Conservation (phyloP, 805 yeast species). For the Debaryomyces maramus region DNA sequence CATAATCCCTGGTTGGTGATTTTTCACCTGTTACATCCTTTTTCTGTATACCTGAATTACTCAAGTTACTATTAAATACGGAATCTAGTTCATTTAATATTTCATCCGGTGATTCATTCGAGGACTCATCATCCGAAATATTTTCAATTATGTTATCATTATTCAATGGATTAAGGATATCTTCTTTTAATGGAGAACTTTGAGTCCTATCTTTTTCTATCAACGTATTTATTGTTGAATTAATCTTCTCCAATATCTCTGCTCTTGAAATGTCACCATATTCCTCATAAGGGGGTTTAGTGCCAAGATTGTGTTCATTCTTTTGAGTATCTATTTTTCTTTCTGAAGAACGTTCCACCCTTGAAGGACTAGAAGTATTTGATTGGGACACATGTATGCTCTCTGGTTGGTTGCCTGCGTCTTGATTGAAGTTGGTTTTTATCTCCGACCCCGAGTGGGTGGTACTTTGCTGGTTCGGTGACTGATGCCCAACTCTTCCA, state of each 20-base stretch:
- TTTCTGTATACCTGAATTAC: neutral
- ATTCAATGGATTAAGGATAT: neutral
- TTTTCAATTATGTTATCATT: neutral
- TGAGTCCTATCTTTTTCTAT: slow-evolving; percentile 9
- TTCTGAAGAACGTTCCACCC: too few species aligned
- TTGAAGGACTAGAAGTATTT: too few species aligned
- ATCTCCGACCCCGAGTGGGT: neutral
- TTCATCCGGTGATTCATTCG: slow-evolving; percentile 18
- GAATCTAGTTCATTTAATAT: slow-evolving; percentile 20
- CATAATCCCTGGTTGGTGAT: neutral
- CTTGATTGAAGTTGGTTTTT: neutral
- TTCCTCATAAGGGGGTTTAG: neutral
- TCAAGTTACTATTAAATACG: slow-evolving; percentile 7
- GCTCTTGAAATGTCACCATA: slow-evolving; percentile 14
- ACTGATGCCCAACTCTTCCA: neutral
- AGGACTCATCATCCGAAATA: slow-evolving; percentile 7
- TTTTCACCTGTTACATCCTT: neutral
- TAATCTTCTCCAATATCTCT: slow-evolving; percentile 26
- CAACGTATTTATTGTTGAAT: slow-evolving; percentile 21
- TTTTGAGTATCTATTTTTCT: neutral
- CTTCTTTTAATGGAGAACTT: neutral
- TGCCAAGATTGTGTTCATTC: slow-evolving; percentile 2
- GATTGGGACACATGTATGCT: neutral
- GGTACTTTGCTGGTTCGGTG: too few species aligned
- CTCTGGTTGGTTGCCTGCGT: too few species aligned